Base-by-base conservation (phyloP, 129 eudicot genomes). In the Saposhnikovia divaricata region DNA sequence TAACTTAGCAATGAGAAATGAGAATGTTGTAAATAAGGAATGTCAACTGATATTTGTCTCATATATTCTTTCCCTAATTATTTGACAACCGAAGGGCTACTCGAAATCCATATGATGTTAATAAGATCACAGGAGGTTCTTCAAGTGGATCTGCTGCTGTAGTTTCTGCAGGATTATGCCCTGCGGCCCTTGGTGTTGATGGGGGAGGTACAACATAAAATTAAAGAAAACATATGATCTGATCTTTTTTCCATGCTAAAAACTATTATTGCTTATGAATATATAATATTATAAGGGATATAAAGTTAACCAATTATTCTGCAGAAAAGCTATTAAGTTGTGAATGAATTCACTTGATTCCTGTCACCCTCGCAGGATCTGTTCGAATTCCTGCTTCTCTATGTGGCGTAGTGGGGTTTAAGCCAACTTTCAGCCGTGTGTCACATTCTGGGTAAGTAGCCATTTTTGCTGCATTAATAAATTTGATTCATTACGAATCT, bases 121-220 rank as follows among this genome's bases (percentile, higher is more conserved):
- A 76, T 45, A 86, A 84, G 80, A 89, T 96, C 23, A 69, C 98
- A 0, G 98, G 99, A 79, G 99, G 99, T 39, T 96, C 99, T 42
- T 96, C 99, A 51, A 88, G 99, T 85, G 99, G 99, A 80, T 96
- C 99, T 55, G 99, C 97, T 27, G 97, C 98, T 45, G 92, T 90
- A n/a, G 99, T 96, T 19, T 87, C 93, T 77, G 93, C 99, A 69
- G 99, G 99, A 74, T 76, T 96, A 71, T 96, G 99, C 87, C 99
- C 99, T 46, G 89, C 83, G 43, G 95, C 98, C 18, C 93, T 96
- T 27, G 99, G 99, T 83, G 98, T 96, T 82, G 99, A 96, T 80
- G 99, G 99, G 50, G 98, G 98, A 90, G 99, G 99, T 96, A 89
- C 80, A 65, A 23, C 31, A 10, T 61, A 25, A 61, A 61, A 25